Evolutionary conservation across 2,329 filamentous ascomycete species (phyloP), one percentile per base, ranked within the genome.

Genomic region (Chaetothyriales sp.): DNA sequence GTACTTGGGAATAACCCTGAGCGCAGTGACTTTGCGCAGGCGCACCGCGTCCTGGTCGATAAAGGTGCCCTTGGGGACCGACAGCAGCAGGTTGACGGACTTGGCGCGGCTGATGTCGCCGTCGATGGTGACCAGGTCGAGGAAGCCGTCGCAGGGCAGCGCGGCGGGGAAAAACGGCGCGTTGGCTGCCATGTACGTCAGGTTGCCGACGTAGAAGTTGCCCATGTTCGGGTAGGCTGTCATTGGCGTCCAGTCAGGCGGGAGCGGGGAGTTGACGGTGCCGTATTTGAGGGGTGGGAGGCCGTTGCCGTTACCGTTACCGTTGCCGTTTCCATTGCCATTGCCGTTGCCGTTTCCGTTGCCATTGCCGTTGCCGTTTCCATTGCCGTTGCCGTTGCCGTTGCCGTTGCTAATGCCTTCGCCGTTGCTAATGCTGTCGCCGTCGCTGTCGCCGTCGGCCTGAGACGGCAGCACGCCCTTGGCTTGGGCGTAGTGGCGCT

Each of bases 161-260:
- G 90, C 78, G 1, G 86, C 83, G 22, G 87, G 75, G 74, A 94
- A 98, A 72, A 97, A 94, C 63, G 89, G 88, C 53, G 83, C 77
- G 58, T 90, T 83, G 10, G 87, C 77, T 0, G 89, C 83, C 87
- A 98, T 90, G 67, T 85, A 94, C 20, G 85, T 81, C 83, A 97
- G 94, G 66, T 95, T 98, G 56, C 92, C 92, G 29, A 83, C 86
- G 69, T 94, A 97, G 66, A 98, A 94, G 63, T 87, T 95, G 46
- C 89, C 89, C 51, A 98, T 73, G 28, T 83, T 86, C 56, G 92
- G 81, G 56, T 85, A 78, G 0, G 85, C 79, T 2, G 85, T 70
- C 18, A 84, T 70, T 3, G 55, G 52, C 55, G 85, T 76, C 89
- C 92, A 98, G 46, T 79, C 83, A 1, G 77, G 70, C 0, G 89